Conservation (phyloP, 2,329 filamentous ascomycete genomes). For the Hymenoscyphus linearis region DNA sequence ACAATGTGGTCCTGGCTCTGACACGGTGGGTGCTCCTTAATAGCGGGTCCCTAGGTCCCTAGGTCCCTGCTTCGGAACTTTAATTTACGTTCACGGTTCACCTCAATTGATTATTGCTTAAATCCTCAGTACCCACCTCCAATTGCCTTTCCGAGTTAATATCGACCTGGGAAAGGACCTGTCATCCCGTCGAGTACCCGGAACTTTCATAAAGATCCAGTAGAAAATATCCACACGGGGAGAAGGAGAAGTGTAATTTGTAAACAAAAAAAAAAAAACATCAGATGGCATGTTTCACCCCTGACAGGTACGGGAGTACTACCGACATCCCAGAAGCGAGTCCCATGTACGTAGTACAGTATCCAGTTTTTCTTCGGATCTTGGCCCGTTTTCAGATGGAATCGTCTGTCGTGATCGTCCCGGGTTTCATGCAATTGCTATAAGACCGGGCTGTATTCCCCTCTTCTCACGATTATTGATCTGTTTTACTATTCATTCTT, state of each 20-base stretch:
- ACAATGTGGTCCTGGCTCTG: neutral
- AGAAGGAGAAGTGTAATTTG: neutral
- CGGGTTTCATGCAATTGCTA: neutral
- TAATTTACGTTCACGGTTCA: neutral
- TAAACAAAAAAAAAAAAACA: neutral
- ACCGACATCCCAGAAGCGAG: neutral
- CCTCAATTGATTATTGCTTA: neutral
- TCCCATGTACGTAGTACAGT: too few species aligned
- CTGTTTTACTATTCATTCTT: neutral
- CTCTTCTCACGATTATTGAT: neutral
- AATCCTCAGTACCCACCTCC: neutral
- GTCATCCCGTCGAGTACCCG: neutral
- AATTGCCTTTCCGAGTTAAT: neutral
- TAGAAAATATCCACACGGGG: too few species aligned
- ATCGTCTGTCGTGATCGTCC: slow-evolving; percentile 4
- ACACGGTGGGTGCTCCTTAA: neutral
- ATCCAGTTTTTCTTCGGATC: neutral
- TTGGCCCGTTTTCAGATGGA: slow-evolving; percentile 1
- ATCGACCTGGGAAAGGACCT: neutral
- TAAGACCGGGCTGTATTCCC: neutral
- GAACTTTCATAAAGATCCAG: neutral
- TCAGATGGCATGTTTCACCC: neutral
- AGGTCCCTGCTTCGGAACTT: neutral
- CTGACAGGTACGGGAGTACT: neutral
- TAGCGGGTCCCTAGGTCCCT: neutral